Evolutionary conservation across 1,284 basidiomycete species (phyloP).

Genomic region (Trichosporon asahii): DNA sequence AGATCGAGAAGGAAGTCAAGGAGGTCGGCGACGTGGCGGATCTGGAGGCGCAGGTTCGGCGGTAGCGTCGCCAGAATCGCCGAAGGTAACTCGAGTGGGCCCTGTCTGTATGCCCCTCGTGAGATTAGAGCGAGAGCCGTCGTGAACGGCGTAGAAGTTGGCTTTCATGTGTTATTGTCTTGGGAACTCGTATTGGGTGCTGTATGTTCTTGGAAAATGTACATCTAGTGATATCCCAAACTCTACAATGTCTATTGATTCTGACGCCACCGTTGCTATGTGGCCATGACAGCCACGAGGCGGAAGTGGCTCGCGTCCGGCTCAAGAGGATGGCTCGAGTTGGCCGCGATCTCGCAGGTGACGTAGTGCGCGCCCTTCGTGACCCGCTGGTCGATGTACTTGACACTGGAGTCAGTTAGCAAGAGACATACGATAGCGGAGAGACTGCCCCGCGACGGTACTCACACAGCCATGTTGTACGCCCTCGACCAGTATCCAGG

Average conservation of each 20-base stretch:
- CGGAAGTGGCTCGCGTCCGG: constrained; percentile 50
- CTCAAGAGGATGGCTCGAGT: constrained; percentile 45
- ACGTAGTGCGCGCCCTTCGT: constrained; percentile 44
- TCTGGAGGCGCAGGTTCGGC: constrained; percentile 22
- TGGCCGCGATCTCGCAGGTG: constrained; percentile 49
- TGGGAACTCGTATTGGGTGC: not conserved
- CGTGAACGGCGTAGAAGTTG: too few species aligned
- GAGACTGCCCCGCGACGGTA: not conserved
- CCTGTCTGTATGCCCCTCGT: too few species aligned
- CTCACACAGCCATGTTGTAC: constrained; percentile 49
- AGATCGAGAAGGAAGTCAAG: constrained; percentile 25
- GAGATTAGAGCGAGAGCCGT: too few species aligned
- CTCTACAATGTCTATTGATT: not conserved
- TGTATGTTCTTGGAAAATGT: not conserved
- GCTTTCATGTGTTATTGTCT: too few species aligned
- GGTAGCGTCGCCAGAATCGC: not conserved
- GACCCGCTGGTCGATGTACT: constrained; percentile 51
- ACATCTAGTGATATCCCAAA: not conserved
- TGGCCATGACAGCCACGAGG: constrained; percentile 52
- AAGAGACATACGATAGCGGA: not conserved
- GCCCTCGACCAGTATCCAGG: constrained; percentile 47
- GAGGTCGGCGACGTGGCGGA: constrained; percentile 27
- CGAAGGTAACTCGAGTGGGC: too few species aligned
- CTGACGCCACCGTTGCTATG: constrained; percentile 27
- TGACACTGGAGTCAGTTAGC: constrained; percentile 33